Evolutionary conservation across 2,329 filamentous ascomycete genomes (phyloP).

Genomic region (Nannizziopsis arthrosporioides): DNA sequence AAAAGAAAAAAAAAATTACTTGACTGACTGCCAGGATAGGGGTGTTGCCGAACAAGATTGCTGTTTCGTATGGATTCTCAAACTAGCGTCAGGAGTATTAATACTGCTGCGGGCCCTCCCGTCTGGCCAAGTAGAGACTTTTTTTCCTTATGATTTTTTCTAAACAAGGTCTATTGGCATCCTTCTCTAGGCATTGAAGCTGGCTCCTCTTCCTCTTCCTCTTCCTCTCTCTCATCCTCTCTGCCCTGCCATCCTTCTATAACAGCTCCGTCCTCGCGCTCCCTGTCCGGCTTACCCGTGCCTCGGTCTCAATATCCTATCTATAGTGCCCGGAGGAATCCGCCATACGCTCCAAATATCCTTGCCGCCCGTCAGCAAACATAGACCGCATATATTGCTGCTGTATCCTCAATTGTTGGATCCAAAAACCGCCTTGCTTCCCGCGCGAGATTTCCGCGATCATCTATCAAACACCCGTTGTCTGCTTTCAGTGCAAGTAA

Average conservation of each 20-base stretch:
- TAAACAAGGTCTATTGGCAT: constrained; percentile 6
- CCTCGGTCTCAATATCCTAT: background rate
- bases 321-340: no score
- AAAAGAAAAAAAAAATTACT: constrained; percentile 4
- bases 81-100: constrained; percentile 5
- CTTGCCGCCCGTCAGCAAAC: no score
- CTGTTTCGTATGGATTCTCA: constrained; percentile 10
- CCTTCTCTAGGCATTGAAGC: constrained; percentile 5
- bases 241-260: background rate
- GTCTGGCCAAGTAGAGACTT: constrained; percentile 4
- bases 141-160: constrained; percentile 3
- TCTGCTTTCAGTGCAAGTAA: background rate
- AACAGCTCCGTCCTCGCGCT: background rate
- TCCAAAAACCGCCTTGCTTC: no score
- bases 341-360: no score
- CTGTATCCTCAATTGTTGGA: no score
- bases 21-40: constrained; percentile 8
- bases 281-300: background rate
- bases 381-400: no score
- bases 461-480: no score
- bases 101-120: constrained; percentile 7
- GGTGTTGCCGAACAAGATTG: constrained; percentile 7
- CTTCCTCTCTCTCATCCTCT: background rate
- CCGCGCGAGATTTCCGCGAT: no score
- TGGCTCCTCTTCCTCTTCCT: constrained; percentile 5